Evolutionary conservation across 2,329 filamentous ascomycete species (phyloP).

Genomic region (Microascus cirrosus): DNA sequence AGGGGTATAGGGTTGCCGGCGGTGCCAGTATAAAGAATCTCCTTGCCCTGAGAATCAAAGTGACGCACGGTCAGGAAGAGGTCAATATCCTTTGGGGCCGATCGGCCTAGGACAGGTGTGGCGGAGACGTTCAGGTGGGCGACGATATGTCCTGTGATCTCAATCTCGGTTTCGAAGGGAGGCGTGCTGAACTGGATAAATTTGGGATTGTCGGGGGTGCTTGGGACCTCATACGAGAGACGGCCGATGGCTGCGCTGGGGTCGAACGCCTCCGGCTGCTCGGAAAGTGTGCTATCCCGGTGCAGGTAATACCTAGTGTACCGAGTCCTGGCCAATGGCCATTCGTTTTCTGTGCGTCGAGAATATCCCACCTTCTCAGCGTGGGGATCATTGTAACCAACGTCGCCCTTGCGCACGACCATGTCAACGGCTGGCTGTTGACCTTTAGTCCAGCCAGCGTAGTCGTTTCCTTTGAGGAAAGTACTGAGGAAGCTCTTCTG

Average conservation of each 20-base stretch:
- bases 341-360: conserved; percentile 46
- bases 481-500: conserved; percentile 59
- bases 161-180: conserved; percentile 48
- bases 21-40: conserved; percentile 55
- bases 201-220: conserved; percentile 40
- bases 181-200: conserved; percentile 45
- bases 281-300: conserved; percentile 19
- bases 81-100: conserved; percentile 41
- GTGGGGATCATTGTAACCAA: conserved; percentile 39
- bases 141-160: conserved; percentile 58
- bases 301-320: conserved; percentile 42
- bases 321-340: conserved; percentile 53
- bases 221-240: conserved; percentile 51
- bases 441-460: conserved; percentile 45
- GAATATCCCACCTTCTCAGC: conserved; percentile 21
- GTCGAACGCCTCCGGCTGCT: conserved; percentile 19
- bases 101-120: conserved; percentile 32
- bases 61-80: conserved; percentile 53
- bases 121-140: conserved; percentile 55
- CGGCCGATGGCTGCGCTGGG: too few relatives aligned
- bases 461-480: conserved; percentile 58
- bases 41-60: conserved; percentile 38
- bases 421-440: conserved; percentile 47
- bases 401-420: conserved; percentile 40
- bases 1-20: conserved; percentile 52